A percentile compares a stretch with the other conserved stretches of the same genome.
Conservation (phyloP, 2,329 filamentous ascomycete genomes). For the Fusarium ambrosium region DNA sequence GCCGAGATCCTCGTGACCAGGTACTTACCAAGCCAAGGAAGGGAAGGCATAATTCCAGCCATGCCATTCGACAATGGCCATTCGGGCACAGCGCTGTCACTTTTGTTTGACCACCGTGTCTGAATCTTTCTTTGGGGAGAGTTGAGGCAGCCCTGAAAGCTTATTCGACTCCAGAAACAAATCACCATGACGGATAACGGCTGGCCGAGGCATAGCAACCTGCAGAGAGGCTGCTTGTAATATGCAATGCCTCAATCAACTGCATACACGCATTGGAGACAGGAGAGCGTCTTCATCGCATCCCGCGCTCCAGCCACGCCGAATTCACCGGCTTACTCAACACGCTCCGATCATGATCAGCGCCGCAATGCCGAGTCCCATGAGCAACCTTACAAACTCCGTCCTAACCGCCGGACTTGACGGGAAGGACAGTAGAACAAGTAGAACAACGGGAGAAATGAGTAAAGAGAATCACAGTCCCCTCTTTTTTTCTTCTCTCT, state of each 20-base stretch:
- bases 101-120: background rate
- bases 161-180: constrained; percentile 13
- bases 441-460: constrained; percentile 17
- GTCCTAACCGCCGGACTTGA: constrained; percentile 14
- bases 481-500: constrained; percentile 11
- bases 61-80: constrained; percentile 42
- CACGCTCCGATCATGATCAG: constrained; percentile 17
- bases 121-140: background rate
- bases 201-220: background rate
- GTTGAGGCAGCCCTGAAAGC: background rate
- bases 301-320: constrained; percentile 10
- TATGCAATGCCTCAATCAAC: constrained; percentile 14
- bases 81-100: constrained; percentile 17
- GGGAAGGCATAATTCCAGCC: constrained; percentile 20
- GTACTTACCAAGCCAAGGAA: constrained; percentile 14
- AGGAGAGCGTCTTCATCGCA: background rate
- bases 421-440: background rate
- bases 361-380: constrained; percentile 11
- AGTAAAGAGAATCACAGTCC: constrained; percentile 18
- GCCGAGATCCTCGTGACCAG: constrained; percentile 38
- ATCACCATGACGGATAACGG: constrained; percentile 6
- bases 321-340: constrained; percentile 33
- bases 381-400: background rate
- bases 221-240: constrained; percentile 18
- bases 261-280: constrained; percentile 1